Evolutionary conservation across 768 basidiomycete species (phyloP), one percentile per base, ranked within the genome.

Genomic region (Chalciporus pseudorubinellus): DNA sequence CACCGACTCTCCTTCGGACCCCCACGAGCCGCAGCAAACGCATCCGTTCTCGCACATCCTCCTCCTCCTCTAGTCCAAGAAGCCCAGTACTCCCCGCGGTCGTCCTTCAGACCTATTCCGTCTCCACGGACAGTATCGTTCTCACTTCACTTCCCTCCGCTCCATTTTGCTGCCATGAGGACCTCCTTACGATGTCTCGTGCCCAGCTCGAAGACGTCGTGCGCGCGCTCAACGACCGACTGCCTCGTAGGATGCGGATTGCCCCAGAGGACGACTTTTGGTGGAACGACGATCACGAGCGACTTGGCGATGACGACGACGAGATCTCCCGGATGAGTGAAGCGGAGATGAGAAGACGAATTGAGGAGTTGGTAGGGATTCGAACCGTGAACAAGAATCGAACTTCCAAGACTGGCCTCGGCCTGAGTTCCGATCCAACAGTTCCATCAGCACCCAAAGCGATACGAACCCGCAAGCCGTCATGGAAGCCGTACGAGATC

Each of bases 161-260:
- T 10, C 85, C 85, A 0, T 89, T 88, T 69, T 85, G 83, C 67
- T 87, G 84, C 65, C 85, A 89, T 61, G 84, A 85, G 52, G 85
- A 89, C 57, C 75, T 88, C 38, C 60, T 87, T 48, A 75, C 78
- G 1, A 87, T 89, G 87, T 59, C 77, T 4, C 79, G 78, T 38
- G 40, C 64, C 1, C 72, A 79, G 52, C 79, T 89, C 39, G 61
- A 82, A 41, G 63, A 50, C 1, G 84, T 84, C 14, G 85, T 83
- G 5, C 55, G 59, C 14, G 56, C 70, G 9, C 74, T 89, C 41
- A 89, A 89, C 62, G 70, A 60, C 13, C 77, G 76, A 33, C 72
- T 88, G 1, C 86, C 87, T 2, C 60, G 49, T 39, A 74, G 69
- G 1, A 63, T 83, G 58, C 74, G 71, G 19, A 85, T 89, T 48